phyloP scores from a whole-genome alignment of 148 eudicot genomes.

The Simmondsia chinensis region DNA sequence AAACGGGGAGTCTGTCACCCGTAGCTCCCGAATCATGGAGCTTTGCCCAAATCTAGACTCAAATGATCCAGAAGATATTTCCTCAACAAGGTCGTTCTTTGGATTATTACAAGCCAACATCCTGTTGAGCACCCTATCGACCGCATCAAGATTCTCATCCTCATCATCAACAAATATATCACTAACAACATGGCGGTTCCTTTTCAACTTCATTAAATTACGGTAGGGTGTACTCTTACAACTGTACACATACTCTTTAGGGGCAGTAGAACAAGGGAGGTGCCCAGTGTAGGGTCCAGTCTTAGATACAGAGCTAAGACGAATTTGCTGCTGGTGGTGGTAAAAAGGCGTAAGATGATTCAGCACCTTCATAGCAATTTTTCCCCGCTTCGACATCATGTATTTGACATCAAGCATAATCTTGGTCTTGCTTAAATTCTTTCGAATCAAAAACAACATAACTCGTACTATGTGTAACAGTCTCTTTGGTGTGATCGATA shows the following conservation, averaged over 20 bases:
- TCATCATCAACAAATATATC: not conserved
- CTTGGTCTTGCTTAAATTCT: slow-evolving; percentile 51
- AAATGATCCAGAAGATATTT: slow-evolving; percentile 31
- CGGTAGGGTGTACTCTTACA: slow-evolving; percentile 53
- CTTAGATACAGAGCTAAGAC: slow-evolving; percentile 1
- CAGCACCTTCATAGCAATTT: slow-evolving; percentile 53
- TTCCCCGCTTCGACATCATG: slow-evolving; percentile 52
- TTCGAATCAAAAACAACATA: slow-evolving; percentile 44
- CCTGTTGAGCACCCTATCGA: slow-evolving; percentile 28
- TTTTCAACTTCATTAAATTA: too few species aligned
- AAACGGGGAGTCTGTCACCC: slow-evolving; percentile 76
- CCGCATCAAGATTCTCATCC: slow-evolving; percentile 5
- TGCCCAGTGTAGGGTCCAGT: not conserved
- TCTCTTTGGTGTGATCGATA: slow-evolving; percentile 30
- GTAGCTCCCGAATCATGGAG: slow-evolving; percentile 49
- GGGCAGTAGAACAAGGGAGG: not conserved
- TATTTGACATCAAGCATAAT: slow-evolving; percentile 38
- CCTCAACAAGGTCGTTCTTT: not conserved
- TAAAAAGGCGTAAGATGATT: slow-evolving; percentile 45
- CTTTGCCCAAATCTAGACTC: slow-evolving; percentile 38
- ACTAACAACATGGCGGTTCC: too few species aligned
- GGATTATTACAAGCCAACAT: slow-evolving; percentile 9
- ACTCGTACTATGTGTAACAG: slow-evolving; percentile 36
- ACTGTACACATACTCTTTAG: slow-evolving; percentile 65
- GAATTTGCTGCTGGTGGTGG: slow-evolving; percentile 26